Percentiles rank a stretch among this genome's conserved stretches.
Conservation (phyloP, 371 early-diverging fungal species). For the Actinomortierella wolfii region DNA sequence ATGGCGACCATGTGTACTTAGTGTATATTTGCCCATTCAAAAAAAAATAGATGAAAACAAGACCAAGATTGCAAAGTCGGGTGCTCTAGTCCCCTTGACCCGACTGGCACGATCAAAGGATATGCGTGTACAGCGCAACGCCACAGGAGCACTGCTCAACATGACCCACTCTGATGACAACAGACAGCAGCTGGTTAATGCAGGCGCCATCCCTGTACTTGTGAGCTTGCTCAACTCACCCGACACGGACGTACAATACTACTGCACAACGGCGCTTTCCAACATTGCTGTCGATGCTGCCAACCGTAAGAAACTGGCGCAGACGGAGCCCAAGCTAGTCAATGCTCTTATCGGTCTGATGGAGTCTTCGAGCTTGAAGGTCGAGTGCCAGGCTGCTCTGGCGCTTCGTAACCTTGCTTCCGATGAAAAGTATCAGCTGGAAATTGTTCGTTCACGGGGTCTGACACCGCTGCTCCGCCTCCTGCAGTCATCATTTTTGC, state of each 20-base stretch:
- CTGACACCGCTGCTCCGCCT: constrained; percentile 75
- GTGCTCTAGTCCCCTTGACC: constrained; percentile 78
- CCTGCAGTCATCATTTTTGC: constrained; percentile 77
- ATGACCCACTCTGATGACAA: constrained; percentile 94
- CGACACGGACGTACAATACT: constrained; percentile 90
- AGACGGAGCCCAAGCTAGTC: constrained; percentile 78
- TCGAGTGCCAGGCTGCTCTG: constrained; percentile 90
- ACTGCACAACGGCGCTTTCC: constrained; percentile 88
- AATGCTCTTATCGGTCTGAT: constrained; percentile 80
- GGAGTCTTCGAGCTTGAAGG: constrained; percentile 79
- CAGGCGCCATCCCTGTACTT: constrained; percentile 86
- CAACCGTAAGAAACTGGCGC: constrained; percentile 76
- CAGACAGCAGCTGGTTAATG: constrained; percentile 83
- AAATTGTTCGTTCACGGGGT: constrained; percentile 83
- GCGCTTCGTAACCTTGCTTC: constrained; percentile 91
- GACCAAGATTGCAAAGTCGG: constrained; percentile 83
- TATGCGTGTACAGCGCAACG: constrained; percentile 89
- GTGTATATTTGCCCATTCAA: not conserved
- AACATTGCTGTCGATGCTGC: constrained; percentile 90
- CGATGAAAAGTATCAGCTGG: constrained; percentile 85
- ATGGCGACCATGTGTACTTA: too few species aligned
- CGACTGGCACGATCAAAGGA: constrained; percentile 85
- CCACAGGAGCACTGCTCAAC: constrained; percentile 91
- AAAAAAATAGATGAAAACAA: constrained; percentile 80
- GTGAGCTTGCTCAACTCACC: constrained; percentile 78